Base-by-base conservation (phyloP, 2,329 filamentous ascomycete genomes). In the Fusarium albidum region DNA sequence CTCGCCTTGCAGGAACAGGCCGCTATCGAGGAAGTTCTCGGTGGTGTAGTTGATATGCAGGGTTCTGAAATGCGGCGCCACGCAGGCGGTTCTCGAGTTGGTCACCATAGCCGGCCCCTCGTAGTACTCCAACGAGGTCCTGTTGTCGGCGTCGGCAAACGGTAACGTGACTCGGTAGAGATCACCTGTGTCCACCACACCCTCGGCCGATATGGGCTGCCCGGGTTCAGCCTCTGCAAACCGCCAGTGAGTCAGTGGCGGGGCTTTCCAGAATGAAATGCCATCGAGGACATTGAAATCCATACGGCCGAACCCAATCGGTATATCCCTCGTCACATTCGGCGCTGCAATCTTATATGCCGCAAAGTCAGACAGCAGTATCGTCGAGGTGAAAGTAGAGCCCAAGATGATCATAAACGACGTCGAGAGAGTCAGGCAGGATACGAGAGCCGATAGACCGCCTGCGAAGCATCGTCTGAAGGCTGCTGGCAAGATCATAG, bases 241-340 rank as follows among this genome's bases (percentile, higher is more conserved):
- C 3, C 55, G 44, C 55, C 55, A 59, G 29, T 56, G 49, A 0
- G 55, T 48, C 6, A 52, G 31, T 1, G 55, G 55, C 12, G 44
- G 28, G 9, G 55, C 56, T 6, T 49, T 56, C 55, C 52, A 57
- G 11, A 53, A 59, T 1, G 56, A 47, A 12, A 52, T 52, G 9
- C 49, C 43, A 9, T 44, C 49, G 12, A 50, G 47, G 2, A 41
- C 37, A 12, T 39, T 34, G 3, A 28, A 32, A 3, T n/a, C 12
- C 21, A 37, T 1, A 12, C 17, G 3, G 15, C 31, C n/a, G 15
- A 44, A 33, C 10, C 17, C 21, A 12, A 52, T 18, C 21, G 49
- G 13, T 6, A 31, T 32, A 8, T 4, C 18, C 3, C 28, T 9
- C 1, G 37, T 52, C 5, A 7, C 18, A 6, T 9, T 10, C 21